Conservation (phyloP, 148 eudicot species). For the Pharnaceum exiguum region DNA sequence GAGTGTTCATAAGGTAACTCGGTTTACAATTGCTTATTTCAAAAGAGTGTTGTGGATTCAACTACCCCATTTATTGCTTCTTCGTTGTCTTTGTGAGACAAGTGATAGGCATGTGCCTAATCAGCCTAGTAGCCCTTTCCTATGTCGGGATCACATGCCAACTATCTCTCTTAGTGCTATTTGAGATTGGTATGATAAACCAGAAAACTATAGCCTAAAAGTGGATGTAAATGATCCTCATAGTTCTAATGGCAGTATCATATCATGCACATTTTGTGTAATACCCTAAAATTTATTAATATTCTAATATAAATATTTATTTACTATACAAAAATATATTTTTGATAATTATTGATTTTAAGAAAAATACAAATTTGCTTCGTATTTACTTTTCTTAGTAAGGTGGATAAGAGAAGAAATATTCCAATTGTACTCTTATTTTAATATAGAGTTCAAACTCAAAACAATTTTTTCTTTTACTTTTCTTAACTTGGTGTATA, state of each 20-base stretch:
- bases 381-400: too few relatives aligned
- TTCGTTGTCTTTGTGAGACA: conserved; percentile 6
- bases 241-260: conserved; percentile 14
- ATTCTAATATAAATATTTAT: too few relatives aligned
- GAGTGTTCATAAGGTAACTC: conserved; percentile 31
- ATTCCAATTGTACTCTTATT: too few relatives aligned
- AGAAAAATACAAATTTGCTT: too few relatives aligned
- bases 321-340: too few relatives aligned
- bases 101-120: conserved; percentile 15
- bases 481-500: too few relatives aligned
- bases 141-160: conserved; percentile 29
- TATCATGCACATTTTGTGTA: conserved; percentile 51
- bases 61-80: conserved; percentile 35
- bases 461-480: too few relatives aligned
- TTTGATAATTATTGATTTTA: too few relatives aligned
- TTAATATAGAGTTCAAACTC: too few relatives aligned
- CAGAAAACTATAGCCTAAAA: conserved; percentile 48
- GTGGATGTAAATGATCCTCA: conserved; percentile 31
- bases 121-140: conserved; percentile 9
- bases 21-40: conserved; percentile 42
- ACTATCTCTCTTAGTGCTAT: conserved; percentile 33
- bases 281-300: too few relatives aligned
- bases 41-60: conserved; percentile 36
- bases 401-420: too few relatives aligned
- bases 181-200: conserved; percentile 59